Base-by-base conservation (phyloP, 1,284 basidiomycete genomes). In the Sutorius eximius region DNA sequence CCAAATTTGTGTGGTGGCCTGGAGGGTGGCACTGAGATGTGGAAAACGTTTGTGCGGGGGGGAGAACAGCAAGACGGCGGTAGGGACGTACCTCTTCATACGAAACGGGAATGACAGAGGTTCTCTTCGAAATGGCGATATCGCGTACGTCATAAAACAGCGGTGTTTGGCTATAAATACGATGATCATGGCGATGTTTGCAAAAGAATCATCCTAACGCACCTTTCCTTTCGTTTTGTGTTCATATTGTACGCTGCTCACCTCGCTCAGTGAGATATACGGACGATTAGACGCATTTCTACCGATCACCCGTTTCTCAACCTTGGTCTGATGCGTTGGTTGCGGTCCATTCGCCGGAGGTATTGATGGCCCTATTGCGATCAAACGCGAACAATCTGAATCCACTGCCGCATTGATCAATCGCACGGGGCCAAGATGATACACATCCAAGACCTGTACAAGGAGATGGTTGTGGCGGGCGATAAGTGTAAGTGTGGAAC, bases 1-100 rank as follows among this genome's bases (percentile, higher is more conserved):
- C 88, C 89, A 91, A 3, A 91, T 73, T 67, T 91, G 88, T 0
- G 89, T 88, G 12, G 88, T 81, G 1, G 86, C 83, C 87, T 89
- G 40, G 29, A 40, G 9, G 13, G 32, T 2, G 44, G 5, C 12
- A 18, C 13, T 41, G 10, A 43, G 36, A n/a, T n/a, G 1, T 27
- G 6, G 6, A 12, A 22, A 12, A 16, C 5, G 13, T 10, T 24
- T 10, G 9, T 6, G 15, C 16, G 15, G 12, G 32, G n/a, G 30
- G 2, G 12, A 27, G 30, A 29, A 11, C 3, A 18, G n/a, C 11
- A n/a, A 10, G 6, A 11, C 1, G 8, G 34, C 11, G 55, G n/a
- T 50, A 34, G 29, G 10, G 52, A 41, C 59, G 27, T 37, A 84
- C 87, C 77, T 87, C 84, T 52, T 68, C 63, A 34, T 65, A 68